Percentiles rank a stretch among this genome's conserved stretches.
phyloP scores from a whole-genome alignment of 1,139 yeast species.

The Debaryomycetaceae sp. region DNA sequence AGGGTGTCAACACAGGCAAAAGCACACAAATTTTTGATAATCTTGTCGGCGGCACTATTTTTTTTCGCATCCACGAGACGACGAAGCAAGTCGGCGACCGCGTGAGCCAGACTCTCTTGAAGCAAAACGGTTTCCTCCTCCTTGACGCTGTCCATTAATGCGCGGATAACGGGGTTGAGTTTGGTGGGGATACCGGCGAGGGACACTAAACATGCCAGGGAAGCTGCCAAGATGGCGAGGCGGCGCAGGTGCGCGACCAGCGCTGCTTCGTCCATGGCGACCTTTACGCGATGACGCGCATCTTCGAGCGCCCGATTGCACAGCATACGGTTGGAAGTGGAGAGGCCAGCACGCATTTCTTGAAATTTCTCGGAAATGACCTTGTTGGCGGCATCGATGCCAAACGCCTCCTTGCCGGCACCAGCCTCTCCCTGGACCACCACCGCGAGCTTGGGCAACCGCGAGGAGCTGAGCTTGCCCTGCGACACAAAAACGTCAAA shows the following conservation, averaged over 20 bases:
- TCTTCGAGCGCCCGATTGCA: slow-evolving; percentile 71
- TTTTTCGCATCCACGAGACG: slow-evolving; percentile 50
- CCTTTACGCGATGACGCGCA: slow-evolving; percentile 55
- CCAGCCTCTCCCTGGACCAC: slow-evolving; percentile 90
- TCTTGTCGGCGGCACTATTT: slow-evolving; percentile 71
- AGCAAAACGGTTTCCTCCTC: slow-evolving; percentile 56
- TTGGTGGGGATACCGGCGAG: slow-evolving; percentile 67
- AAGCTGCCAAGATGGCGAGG: slow-evolving; percentile 58
- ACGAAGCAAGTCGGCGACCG: slow-evolving; percentile 55
- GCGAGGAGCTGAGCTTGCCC: slow-evolving; percentile 66
- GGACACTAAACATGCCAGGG: slow-evolving; percentile 64
- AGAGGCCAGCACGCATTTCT: slow-evolving; percentile 50
- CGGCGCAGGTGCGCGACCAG: slow-evolving; percentile 43
- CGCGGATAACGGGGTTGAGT: slow-evolving; percentile 77
- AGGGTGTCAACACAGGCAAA: slow-evolving; percentile 91
- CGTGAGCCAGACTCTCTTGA: slow-evolving; percentile 60
- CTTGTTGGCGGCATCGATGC: slow-evolving; percentile 65
- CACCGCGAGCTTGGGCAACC: slow-evolving; percentile 75
- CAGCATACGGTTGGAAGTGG: slow-evolving; percentile 64
- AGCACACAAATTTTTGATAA: slow-evolving; percentile 82
- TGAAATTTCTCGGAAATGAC: slow-evolving; percentile 56
- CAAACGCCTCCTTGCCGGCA: slow-evolving; percentile 92
- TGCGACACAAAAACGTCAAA: slow-evolving; percentile 66
- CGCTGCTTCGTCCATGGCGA: slow-evolving; percentile 64
- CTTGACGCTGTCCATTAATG: slow-evolving; percentile 89